Percentiles rank a stretch among this genome's conserved stretches.
These are phyloP conservation scores for Exsudoporus frostii DNA, from an alignment of 768 basidiomycete species.

Conservation along the genomic window DNA sequence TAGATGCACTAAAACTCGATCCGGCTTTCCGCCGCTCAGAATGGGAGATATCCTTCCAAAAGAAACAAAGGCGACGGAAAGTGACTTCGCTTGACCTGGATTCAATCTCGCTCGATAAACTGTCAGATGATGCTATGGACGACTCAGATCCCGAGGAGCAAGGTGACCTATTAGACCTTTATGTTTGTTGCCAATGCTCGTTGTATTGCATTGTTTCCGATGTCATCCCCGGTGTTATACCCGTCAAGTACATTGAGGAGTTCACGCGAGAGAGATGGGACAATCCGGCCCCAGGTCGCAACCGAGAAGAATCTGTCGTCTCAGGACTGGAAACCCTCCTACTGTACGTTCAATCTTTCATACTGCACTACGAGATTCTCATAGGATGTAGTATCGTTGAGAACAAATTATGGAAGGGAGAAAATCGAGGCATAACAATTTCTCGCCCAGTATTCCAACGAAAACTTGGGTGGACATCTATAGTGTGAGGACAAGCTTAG, in stretches of 20 bases:
- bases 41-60: conserved; percentile 53
- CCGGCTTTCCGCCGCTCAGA: conserved; percentile 56
- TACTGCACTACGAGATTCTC: background rate
- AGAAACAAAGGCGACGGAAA: conserved; percentile 55
- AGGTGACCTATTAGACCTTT: conserved; percentile 68
- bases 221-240: conserved; percentile 71
- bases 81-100: conserved; percentile 40
- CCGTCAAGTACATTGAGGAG: conserved; percentile 57
- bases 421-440: conserved; percentile 55
- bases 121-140: conserved; percentile 32
- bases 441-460: conserved; percentile 51
- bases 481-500: conserved; percentile 44
- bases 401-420: conserved; percentile 72
- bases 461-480: conserved; percentile 65
- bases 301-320: conserved; percentile 51
- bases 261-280: conserved; percentile 57
- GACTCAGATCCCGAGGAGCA: conserved; percentile 34
- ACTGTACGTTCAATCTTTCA: conserved; percentile 43
- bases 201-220: conserved; percentile 68
- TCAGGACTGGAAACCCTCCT: conserved; percentile 64
- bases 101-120: conserved; percentile 17
- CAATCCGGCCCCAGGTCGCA: conserved; percentile 56
- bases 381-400: conserved; percentile 56
- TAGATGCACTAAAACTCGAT: conserved; percentile 65
- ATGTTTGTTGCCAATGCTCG: conserved; percentile 83